A percentile compares a stretch with the other conserved stretches of the same genome.
Conservation (phyloP, 2,329 filamentous ascomycete species). For the Colletotrichum tabaci region DNA sequence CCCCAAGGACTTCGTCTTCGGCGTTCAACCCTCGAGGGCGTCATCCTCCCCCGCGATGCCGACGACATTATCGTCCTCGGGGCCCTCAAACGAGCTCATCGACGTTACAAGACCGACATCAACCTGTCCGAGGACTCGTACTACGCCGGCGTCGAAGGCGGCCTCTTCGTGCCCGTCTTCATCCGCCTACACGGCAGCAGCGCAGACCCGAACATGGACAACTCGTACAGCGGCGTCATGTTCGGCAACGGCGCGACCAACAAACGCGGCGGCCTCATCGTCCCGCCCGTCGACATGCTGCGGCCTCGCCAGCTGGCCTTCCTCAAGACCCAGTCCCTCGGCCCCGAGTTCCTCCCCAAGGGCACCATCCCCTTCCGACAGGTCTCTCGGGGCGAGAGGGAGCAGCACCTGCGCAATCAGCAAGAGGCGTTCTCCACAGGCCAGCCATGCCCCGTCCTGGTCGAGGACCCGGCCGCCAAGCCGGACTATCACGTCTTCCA, state of each 20-base stretch:
- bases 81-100: not conserved
- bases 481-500: not conserved
- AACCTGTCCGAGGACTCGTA: not conserved
- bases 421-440: not conserved
- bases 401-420: not conserved
- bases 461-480: not conserved
- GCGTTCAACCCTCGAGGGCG: not conserved
- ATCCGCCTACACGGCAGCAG: not conserved
- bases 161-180: not conserved
- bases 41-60: not conserved
- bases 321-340: constrained; percentile 1
- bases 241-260: not conserved
- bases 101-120: not conserved
- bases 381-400: not conserved
- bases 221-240: not conserved
- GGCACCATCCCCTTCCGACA: not conserved
- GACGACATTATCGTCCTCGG: no score
- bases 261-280: not conserved
- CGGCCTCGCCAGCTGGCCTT: constrained; percentile 1
- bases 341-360: not conserved
- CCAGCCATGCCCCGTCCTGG: not conserved
- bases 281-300: constrained; percentile 21
- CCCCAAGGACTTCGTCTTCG: not conserved
- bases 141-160: constrained; percentile 7
- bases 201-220: not conserved